Percentiles rank a stretch among this genome's conserved stretches.
These are phyloP conservation scores for Neurospora sp. DNA, from an alignment of 495 filamentous ascomycete species.

Conservation along the genomic window DNA sequence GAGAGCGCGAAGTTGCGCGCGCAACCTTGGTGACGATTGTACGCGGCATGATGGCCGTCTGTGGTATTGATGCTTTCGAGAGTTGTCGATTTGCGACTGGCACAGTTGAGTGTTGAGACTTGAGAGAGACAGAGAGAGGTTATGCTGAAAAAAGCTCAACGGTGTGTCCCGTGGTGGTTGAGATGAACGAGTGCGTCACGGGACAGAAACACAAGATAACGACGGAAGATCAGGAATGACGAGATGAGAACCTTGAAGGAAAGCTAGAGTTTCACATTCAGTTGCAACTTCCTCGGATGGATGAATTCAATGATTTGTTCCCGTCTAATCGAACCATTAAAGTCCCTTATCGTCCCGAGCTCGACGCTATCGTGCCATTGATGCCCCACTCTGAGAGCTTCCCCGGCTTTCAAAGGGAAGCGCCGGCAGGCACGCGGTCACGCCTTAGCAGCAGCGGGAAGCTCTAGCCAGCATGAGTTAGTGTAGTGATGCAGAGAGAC, in stretches of 20 bases:
- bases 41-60: slow-evolving; percentile 19
- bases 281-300: background rate
- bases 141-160: background rate
- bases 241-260: background rate
- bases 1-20: slow-evolving; percentile 10
- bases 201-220: background rate
- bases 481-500: rapidly evolving
- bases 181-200: background rate
- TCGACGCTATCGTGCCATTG: background rate
- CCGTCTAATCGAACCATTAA: background rate
- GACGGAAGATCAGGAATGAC: background rate
- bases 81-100: background rate
- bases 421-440: background rate
- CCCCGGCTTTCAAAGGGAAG: background rate
- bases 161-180: background rate
- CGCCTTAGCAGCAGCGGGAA: background rate
- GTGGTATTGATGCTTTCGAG: background rate
- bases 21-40: slow-evolving; percentile 14
- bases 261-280: background rate
- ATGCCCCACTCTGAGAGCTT: background rate
- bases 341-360: background rate
- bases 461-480: background rate
- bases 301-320: background rate
- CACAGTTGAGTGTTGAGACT: background rate
- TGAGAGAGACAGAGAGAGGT: background rate